Conservation (phyloP, 2,329 filamentous ascomycete genomes). For the Fusarium sp. region DNA sequence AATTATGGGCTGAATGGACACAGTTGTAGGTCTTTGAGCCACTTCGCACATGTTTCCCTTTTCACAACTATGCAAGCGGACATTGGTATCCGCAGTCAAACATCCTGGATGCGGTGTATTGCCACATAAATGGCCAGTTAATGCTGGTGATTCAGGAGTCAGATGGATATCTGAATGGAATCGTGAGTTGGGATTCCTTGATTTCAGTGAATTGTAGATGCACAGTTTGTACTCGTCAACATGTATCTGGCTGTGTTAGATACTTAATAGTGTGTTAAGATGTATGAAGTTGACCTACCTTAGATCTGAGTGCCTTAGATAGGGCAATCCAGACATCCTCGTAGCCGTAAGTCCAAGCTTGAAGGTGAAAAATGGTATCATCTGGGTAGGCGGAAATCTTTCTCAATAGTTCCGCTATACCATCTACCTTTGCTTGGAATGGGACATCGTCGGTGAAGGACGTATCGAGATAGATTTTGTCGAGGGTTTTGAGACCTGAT, state of each 20-base stretch:
- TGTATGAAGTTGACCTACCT: constrained; percentile 53
- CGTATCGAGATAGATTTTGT: constrained; percentile 90
- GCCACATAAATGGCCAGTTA: constrained; percentile 80
- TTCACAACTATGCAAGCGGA: constrained; percentile 87
- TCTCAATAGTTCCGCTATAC: constrained; percentile 76
- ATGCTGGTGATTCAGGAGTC: constrained; percentile 69
- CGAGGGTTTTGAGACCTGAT: constrained; percentile 71
- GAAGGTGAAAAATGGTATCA: constrained; percentile 84
- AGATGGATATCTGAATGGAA: constrained; percentile 57
- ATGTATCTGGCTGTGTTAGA: constrained; percentile 69
- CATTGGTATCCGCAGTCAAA: constrained; percentile 70
- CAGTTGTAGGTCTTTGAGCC: constrained; percentile 62
- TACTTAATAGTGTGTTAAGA: rapidly evolving
- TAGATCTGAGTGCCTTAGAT: constrained; percentile 73
- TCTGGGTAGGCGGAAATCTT: constrained; percentile 75
- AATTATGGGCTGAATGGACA: constrained; percentile 84
- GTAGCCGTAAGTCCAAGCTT: constrained; percentile 90
- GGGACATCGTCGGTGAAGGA: constrained; percentile 68
- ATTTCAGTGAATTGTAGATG: constrained; percentile 74
- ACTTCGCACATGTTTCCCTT: constrained; percentile 71
- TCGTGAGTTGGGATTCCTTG: constrained; percentile 54
- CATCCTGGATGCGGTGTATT: constrained; percentile 78
- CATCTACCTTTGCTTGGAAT: constrained; percentile 76
- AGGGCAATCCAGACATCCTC: constrained; percentile 92
- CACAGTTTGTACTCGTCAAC: constrained; percentile 82